phyloP scores from a whole-genome alignment of 2,329 filamentous ascomycete genomes.

The Chaetothyriales sp. region DNA sequence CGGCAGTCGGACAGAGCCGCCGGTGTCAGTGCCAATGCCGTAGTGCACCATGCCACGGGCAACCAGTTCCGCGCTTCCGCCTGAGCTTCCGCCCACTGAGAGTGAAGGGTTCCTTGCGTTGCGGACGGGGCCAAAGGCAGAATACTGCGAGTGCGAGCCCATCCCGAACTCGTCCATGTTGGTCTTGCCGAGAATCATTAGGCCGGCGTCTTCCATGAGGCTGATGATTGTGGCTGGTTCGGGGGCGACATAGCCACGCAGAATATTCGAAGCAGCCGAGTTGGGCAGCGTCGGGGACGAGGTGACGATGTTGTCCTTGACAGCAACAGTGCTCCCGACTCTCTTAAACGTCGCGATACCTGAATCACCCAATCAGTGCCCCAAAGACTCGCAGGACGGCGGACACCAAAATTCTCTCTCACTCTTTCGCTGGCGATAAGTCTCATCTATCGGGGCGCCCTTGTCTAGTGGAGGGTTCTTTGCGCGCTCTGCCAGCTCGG shows the following conservation, averaged over 20 bases:
- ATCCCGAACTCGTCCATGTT: constrained; percentile 96
- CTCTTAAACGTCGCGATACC: background rate
- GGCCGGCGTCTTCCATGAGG: constrained; percentile 49
- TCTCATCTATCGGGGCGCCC: background rate
- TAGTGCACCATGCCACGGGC: constrained; percentile 20
- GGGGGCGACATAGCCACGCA: constrained; percentile 56
- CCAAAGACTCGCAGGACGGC: background rate
- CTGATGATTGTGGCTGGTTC: constrained; percentile 69
- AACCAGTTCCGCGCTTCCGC: constrained; percentile 80
- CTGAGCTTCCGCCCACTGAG: constrained; percentile 79
- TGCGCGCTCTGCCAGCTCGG: background rate
- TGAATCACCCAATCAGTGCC: background rate
- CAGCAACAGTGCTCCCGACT: constrained; percentile 32
- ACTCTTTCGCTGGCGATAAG: background rate
- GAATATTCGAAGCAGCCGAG: constrained; percentile 66
- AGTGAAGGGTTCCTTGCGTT: constrained; percentile 32
- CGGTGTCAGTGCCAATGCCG: constrained; percentile 84
- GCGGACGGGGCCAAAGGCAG: constrained; percentile 48
- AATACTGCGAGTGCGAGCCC: constrained; percentile 66
- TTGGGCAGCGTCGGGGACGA: constrained; percentile 44
- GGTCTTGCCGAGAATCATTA: constrained; percentile 58
- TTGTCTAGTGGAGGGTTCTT: background rate
- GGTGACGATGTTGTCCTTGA: constrained; percentile 69
- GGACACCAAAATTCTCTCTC: background rate
- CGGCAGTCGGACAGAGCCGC: constrained; percentile 72